These are phyloP conservation scores for Trichoderma oligosporum DNA, from an alignment of 2,329 filamentous ascomycete genomes.

Conservation along the genomic window DNA sequence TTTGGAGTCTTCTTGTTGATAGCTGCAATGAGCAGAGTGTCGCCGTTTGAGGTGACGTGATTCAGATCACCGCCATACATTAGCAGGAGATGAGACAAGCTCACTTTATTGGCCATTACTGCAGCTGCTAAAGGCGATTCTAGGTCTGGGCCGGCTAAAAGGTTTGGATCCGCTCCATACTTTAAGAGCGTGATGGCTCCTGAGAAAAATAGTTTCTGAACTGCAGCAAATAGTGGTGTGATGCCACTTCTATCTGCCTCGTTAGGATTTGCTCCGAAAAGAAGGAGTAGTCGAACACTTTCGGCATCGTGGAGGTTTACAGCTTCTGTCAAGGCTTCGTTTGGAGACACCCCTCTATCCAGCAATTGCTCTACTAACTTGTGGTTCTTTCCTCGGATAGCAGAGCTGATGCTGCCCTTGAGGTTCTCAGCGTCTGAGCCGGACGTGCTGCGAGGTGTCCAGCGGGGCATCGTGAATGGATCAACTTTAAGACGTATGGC, in stretches of 20 bases:
- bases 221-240: conserved; percentile 50
- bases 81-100: conserved; percentile 57
- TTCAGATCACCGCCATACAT: conserved; percentile 59
- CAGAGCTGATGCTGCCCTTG: conserved; percentile 45
- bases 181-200: conserved; percentile 59
- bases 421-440: conserved; percentile 22
- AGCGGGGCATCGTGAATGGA: conserved; percentile 49
- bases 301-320: conserved; percentile 50
- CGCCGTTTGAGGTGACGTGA: conserved; percentile 50
- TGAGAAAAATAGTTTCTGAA: conserved; percentile 52
- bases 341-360: conserved; percentile 52
- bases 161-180: conserved; percentile 59
- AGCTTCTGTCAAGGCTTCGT: conserved; percentile 51
- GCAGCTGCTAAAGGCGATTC: conserved; percentile 55
- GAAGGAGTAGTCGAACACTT: conserved; percentile 51
- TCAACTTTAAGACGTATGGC: conserved; percentile 44
- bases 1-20: conserved; percentile 57
- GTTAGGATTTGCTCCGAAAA: conserved; percentile 58
- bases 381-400: conserved; percentile 55
- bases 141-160: conserved; percentile 45
- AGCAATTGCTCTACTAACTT: conserved; percentile 55
- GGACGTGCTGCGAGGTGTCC: conserved; percentile 36
- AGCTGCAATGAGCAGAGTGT: conserved; percentile 56
- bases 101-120: conserved; percentile 49
- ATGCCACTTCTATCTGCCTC: conserved; percentile 44